Evolutionary conservation across 768 basidiomycete species (phyloP), one percentile per base, ranked within the genome.

Genomic region (Pisolithus sp.): DNA sequence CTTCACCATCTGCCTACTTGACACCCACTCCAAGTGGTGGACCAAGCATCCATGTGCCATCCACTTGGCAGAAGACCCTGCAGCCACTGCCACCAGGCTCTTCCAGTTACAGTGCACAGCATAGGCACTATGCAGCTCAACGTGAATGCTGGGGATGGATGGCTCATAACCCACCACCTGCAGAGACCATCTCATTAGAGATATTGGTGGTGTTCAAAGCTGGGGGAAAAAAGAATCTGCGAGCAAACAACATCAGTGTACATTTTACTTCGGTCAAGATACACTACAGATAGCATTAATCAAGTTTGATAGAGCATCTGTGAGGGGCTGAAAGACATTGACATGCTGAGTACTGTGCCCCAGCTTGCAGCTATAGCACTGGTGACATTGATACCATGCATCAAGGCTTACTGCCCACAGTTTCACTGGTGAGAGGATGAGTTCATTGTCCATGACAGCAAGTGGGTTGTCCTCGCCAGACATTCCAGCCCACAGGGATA

Each of bases 381-480:
- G 6, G 24, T 26, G 5, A 49, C 23, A 21, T 13, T 48, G 13
- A 15, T 47, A 15, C 50, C 38, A 21, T n/a, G 18, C n/a, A 40
- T 51, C 15, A 40, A 24, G 9, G 20, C 38, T 5, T 44, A 37
- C 36, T 21, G 23, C 17, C 34, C 49, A 6, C 1, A 24, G 2
- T 55, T 55, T 39, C 23, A 15, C 20, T 55, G 54, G 50, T 13
- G 37, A 20, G 30, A 37, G 2, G 18, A 41, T 13, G 38, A 55
- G 39, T 55, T 55, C 28, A 45, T 55, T 21, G 46, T 55, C 4
- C 38, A 41, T n/a, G 46, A 55, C 37, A 36, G 21, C 13, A 17
- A 36, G 26, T 55, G 54, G 54, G 54, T 51, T 8, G 36, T 43
- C 45, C 50, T 55, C 18, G 7, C 24, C n/a, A 42, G 15, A 10